phyloP scores from a whole-genome alignment of 306 rosid genomes.

The Sicyos baderoa region DNA sequence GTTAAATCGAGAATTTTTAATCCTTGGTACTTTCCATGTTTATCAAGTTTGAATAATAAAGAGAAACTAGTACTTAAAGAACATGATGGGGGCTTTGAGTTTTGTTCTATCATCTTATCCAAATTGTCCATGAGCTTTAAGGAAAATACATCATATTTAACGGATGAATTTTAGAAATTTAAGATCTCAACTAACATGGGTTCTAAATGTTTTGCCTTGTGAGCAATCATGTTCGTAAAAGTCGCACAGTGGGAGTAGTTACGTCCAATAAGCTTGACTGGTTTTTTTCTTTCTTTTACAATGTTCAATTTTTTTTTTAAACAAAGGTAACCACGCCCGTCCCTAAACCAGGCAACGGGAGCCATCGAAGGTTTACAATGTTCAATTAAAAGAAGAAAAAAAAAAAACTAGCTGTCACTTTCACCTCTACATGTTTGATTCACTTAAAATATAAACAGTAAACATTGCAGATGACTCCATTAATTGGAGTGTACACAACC shows the following conservation, averaged over 20 bases:
- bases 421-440: neutral
- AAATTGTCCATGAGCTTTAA: neutral
- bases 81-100: neutral
- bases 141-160: neutral
- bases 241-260: neutral
- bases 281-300: neutral
- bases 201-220: neutral
- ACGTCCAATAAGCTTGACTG: neutral
- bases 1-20: constrained; percentile 1
- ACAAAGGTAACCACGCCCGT: too few relatives aligned
- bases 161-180: neutral
- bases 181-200: neutral
- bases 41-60: neutral
- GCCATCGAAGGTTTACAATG: too few relatives aligned
- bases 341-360: too few relatives aligned
- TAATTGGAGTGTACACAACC: neutral
- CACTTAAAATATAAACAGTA: neutral
- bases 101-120: neutral
- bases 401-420: neutral
- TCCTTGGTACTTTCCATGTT: neutral
- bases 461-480: constrained; percentile 3
- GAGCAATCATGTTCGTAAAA: neutral
- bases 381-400: neutral
- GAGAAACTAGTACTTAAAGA: neutral
- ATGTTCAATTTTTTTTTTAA: neutral